Evolutionary conservation across 805 yeast species (phyloP).

Genomic region (Kodamaea restingae): DNA sequence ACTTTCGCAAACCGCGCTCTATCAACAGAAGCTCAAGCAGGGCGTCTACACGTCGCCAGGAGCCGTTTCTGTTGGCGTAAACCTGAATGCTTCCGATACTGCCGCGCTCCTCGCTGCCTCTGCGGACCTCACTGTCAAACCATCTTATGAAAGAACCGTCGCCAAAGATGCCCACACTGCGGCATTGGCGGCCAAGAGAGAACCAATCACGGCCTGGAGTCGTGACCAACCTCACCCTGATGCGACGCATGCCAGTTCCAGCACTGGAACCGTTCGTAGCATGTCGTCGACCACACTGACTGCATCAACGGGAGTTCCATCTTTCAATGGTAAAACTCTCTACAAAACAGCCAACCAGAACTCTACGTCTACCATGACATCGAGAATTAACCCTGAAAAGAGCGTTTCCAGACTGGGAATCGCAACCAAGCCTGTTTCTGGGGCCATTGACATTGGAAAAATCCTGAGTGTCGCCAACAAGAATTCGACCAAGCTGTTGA

Average conservation of each 20-base stretch:
- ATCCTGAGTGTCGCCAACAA: slow-evolving; percentile 33
- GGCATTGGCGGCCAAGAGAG: slow-evolving; percentile 44
- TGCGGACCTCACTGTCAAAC: slow-evolving; percentile 57
- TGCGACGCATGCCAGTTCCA: slow-evolving; percentile 46
- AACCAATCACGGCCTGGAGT: slow-evolving; percentile 47
- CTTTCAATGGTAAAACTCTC: slow-evolving; percentile 26
- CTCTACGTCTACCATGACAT: slow-evolving; percentile 43
- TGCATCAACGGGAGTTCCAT: slow-evolving; percentile 26
- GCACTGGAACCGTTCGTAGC: slow-evolving; percentile 22
- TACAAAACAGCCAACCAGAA: slow-evolving; percentile 33
- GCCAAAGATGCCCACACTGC: slow-evolving; percentile 64
- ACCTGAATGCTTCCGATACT: slow-evolving; percentile 64
- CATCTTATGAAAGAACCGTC: slow-evolving; percentile 57
- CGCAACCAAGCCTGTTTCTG: slow-evolving; percentile 21
- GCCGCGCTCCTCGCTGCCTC: slow-evolving; percentile 76
- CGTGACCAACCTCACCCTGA: slow-evolving; percentile 42
- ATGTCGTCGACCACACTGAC: slow-evolving; percentile 12
- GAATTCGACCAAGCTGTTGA: slow-evolving; percentile 38
- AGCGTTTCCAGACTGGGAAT: slow-evolving; percentile 33
- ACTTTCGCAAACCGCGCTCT: slow-evolving; percentile 68
- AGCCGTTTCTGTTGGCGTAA: slow-evolving; percentile 55
- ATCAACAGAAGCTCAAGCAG: slow-evolving; percentile 67
- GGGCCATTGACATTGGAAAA: slow-evolving; percentile 29
- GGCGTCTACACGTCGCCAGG: slow-evolving; percentile 56
- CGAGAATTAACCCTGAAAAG: slow-evolving; percentile 42